Evolutionary conservation across 192 early-diverging fungal genomes (phyloP).

Genomic region (Entomortierella parvispora): DNA sequence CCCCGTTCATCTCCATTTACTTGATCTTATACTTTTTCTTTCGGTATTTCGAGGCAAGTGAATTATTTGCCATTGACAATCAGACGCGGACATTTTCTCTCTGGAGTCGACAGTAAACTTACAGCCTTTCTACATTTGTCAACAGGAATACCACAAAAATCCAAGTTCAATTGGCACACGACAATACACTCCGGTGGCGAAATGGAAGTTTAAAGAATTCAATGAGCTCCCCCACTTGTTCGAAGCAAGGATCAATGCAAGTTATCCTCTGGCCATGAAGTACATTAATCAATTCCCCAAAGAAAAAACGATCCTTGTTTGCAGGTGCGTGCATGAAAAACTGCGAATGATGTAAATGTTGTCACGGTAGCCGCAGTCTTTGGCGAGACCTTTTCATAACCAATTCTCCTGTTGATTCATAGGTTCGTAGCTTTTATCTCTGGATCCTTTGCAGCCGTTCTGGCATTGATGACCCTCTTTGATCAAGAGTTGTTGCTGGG

Average conservation of each 20-base stretch:
- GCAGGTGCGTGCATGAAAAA: conserved; percentile 58
- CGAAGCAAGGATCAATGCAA: conserved; percentile 75
- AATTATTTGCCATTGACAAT: not conserved
- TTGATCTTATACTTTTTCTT: conserved; percentile 89
- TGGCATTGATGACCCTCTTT: conserved; percentile 83
- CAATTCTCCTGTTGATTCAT: not conserved
- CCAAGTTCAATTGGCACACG: conserved; percentile 85
- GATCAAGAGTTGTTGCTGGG: conserved; percentile 89
- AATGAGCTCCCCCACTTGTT: conserved; percentile 97
- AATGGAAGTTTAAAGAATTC: conserved; percentile 96
- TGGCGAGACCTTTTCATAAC: too few species aligned
- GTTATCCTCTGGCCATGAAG: conserved; percentile 76
- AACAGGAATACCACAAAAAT: conserved; percentile 80
- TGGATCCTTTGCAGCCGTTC: conserved; percentile 88
- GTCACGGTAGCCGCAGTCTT: too few species aligned
- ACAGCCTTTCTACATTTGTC: not conserved
- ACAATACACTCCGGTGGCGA: conserved; percentile 85
- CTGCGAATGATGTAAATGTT: too few species aligned
- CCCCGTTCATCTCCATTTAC: conserved; percentile 89
- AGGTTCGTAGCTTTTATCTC: conserved; percentile 91
- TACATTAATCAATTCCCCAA: conserved; percentile 95
- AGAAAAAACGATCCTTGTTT: conserved; percentile 78
- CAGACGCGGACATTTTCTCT: not conserved
- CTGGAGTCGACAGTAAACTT: too few species aligned
- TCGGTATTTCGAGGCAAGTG: conserved; percentile 89